Conservation (phyloP, 352 stramenopile species). For the Phytophthora litchii region DNA sequence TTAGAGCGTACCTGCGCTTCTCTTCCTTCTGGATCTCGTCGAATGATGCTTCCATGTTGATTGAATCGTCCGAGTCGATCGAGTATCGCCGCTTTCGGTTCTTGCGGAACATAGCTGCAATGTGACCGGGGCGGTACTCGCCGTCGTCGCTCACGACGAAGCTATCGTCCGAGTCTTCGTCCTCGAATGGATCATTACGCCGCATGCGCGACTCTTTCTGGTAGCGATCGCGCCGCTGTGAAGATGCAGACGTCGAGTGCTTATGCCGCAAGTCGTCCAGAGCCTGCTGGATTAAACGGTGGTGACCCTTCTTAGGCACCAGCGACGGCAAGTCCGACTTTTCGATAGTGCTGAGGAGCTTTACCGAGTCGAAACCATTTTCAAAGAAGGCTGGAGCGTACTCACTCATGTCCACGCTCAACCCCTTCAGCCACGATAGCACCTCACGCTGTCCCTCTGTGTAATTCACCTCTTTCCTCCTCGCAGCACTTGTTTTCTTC, state of each 20-base stretch:
- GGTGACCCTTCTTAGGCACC: slow-evolving; percentile 85
- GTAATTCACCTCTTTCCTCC: slow-evolving; percentile 57
- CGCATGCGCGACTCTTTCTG: slow-evolving; percentile 33
- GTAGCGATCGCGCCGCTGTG: slow-evolving; percentile 38
- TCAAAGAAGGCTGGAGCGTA: slow-evolving; percentile 88
- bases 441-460: slow-evolving; percentile 81
- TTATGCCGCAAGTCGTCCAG: slow-evolving; percentile 78
- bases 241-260: slow-evolving; percentile 58
- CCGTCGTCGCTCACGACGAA: slow-evolving; percentile 84
- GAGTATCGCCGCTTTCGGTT: slow-evolving; percentile 77
- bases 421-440: slow-evolving; percentile 67
- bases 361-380: slow-evolving; percentile 89
- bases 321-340: slow-evolving; percentile 69
- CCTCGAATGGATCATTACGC: slow-evolving; percentile 66
- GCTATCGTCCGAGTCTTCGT: slow-evolving; percentile 89
- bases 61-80: slow-evolving; percentile 80
- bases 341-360: slow-evolving; percentile 80
- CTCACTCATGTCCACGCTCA: slow-evolving; percentile 85
- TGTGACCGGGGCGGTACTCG: slow-evolving; percentile 76
- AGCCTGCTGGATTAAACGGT: slow-evolving; percentile 82
- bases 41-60: slow-evolving; percentile 87
- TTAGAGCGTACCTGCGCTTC: slow-evolving; percentile 62
- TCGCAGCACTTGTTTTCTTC: slow-evolving; percentile 36
- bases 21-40: slow-evolving; percentile 89
- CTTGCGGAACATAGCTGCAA: slow-evolving; percentile 82